A percentile compares a stretch with the other conserved stretches of the same genome.
phyloP scores from a whole-genome alignment of 2,329 filamentous ascomycete genomes.

The Neofusicoccum cordaticola region DNA sequence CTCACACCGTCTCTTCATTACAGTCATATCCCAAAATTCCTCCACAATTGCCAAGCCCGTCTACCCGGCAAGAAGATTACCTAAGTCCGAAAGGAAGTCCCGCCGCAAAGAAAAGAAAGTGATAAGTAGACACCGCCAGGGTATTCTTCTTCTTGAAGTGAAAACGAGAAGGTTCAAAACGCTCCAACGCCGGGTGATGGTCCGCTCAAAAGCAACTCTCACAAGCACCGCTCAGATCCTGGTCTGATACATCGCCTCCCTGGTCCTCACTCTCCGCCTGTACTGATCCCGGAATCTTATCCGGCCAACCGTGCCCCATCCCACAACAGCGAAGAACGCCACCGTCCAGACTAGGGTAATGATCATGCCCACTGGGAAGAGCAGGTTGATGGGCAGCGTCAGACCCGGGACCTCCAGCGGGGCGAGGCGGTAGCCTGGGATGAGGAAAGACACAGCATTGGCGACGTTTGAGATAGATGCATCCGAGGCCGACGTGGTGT shows the following conservation, averaged over 20 bases:
- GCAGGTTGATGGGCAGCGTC: conserved; percentile 25
- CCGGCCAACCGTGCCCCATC: conserved; percentile 64
- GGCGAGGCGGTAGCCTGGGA: conserved; percentile 66
- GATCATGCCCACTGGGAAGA: conserved; percentile 68
- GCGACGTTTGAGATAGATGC: conserved; percentile 43
- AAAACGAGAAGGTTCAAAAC: not conserved
- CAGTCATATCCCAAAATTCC: not conserved
- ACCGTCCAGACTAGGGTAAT: conserved; percentile 63
- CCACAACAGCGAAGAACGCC: conserved; percentile 55
- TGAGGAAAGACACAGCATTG: conserved; percentile 51
- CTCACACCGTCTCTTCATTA: conserved; percentile 1
- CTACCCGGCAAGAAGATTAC: not conserved
- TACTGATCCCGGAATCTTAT: conserved; percentile 66
- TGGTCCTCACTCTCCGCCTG: conserved; percentile 50
- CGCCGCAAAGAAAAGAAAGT: not conserved
- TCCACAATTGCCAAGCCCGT: not conserved
- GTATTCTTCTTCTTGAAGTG: not conserved
- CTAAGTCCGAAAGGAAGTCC: not conserved
- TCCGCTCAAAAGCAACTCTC: not conserved
- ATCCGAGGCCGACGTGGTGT: conserved; percentile 43
- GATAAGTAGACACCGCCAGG: not conserved
- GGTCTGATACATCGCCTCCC: conserved; percentile 18
- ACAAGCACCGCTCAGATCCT: not conserved
- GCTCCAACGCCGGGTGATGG: not conserved
- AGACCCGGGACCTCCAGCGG: conserved; percentile 8